Evolutionary conservation across 257 asterid species (phyloP).

Genomic region (Solanum lycopersicoides): DNA sequence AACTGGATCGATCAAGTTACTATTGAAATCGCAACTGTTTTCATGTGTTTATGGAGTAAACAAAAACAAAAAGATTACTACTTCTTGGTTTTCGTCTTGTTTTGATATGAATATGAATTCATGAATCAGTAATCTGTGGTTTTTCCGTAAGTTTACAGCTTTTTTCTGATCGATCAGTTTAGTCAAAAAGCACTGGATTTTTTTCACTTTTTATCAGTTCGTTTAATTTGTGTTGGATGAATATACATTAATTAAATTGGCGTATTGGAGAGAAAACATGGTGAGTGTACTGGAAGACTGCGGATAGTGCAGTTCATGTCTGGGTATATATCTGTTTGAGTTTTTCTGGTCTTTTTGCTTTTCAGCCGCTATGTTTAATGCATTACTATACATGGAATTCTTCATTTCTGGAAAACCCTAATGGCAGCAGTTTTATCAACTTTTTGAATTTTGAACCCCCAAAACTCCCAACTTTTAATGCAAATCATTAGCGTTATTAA

Average conservation of each 20-base stretch:
- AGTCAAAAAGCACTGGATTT: neutral
- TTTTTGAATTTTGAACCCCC: neutral
- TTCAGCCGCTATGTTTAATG: conserved; percentile 16
- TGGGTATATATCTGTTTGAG: conserved; percentile 16
- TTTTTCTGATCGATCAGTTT: neutral
- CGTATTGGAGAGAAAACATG: neutral
- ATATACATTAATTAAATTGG: neutral
- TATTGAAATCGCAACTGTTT: neutral
- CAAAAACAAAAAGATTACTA: neutral
- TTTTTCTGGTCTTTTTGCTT: conserved; percentile 3
- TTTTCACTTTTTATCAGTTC: neutral
- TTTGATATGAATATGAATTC: neutral
- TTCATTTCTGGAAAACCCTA: conserved; percentile 32
- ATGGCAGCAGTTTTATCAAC: neutral
- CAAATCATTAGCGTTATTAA: neutral
- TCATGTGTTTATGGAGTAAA: neutral
- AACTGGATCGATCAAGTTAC: neutral
- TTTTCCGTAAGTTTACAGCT: neutral
- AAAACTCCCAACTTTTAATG: neutral
- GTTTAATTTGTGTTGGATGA: neutral
- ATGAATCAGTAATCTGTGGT: neutral
- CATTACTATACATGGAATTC: conserved; percentile 20
- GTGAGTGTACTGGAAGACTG: neutral
- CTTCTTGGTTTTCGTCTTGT: neutral
- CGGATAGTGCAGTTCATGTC: conserved; percentile 1